Evolutionary conservation across 305 asterid genomes (phyloP), one percentile per base, ranked within the genome.

Genomic region (Andrographis paniculata): DNA sequence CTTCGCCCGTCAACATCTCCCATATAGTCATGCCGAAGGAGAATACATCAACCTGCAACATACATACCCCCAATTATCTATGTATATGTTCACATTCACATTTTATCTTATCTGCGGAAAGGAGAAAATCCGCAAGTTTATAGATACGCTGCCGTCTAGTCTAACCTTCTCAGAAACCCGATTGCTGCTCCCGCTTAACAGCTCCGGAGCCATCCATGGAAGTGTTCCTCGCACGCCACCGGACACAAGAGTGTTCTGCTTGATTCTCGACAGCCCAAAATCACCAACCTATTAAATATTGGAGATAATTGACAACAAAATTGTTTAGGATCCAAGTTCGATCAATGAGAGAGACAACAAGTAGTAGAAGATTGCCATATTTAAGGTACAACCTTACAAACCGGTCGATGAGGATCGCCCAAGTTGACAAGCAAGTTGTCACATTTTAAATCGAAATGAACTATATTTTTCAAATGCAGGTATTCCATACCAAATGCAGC

Each of bases 281-380:
- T 84, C 94, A 51, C 85, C 94, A 13, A 84, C 94, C 94, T 84
- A n/a, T n/a, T n/a, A n/a, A n/a, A n/a, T n/a, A n/a, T n/a, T n/a
- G n/a, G n/a, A n/a, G n/a, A n/a, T n/a, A n/a, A n/a, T n/a, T n/a
- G n/a, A n/a, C n/a, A n/a, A n/a, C n/a, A n/a, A n/a, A n/a, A n/a
- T n/a, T n/a, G n/a, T n/a, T n/a, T n/a, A n/a, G n/a, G n/a, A n/a
- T n/a, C n/a, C 52, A 50, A 58, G 48, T 57, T 48, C 28, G 31
- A 46, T 24, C 27, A 51, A 50, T 45, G 49, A 31, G 33, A 5
- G 10, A 27, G 10, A 17, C 42, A 45, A 24, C 31, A 10, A 53
- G 48, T 51, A 38, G 20, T 19, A 24, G 7, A 65, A 38, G 60
- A 22, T 58, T 30, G 22, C 60, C 33, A 4, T 33, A 13, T 4